Conservation (phyloP, 2,329 filamentous ascomycete species). For the Talaromyces sp. region DNA sequence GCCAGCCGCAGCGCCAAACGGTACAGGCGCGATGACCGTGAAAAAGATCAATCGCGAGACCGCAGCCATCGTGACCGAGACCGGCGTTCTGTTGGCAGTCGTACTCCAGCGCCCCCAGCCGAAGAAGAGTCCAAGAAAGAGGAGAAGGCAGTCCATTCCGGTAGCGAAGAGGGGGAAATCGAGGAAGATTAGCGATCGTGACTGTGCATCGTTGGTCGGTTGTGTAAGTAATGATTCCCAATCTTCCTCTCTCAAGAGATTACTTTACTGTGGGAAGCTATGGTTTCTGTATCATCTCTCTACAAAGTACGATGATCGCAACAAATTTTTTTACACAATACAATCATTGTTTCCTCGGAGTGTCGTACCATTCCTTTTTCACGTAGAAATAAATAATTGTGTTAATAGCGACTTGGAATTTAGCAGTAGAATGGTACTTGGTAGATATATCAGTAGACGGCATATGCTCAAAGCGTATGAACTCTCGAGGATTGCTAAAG, state of each 20-base stretch:
- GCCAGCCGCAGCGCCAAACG: constrained; percentile 60
- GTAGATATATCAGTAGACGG: no score
- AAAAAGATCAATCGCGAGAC: constrained; percentile 31
- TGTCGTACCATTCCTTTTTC: not conserved
- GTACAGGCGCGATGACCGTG: constrained; percentile 37
- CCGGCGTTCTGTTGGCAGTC: constrained; percentile 22
- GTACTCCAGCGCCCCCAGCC: constrained; percentile 30
- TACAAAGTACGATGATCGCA: not conserved
- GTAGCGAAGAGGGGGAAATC: constrained; percentile 97
- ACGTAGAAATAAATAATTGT: not conserved
- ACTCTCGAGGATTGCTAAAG: no score
- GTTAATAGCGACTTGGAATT: not conserved
- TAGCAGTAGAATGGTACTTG: no score
- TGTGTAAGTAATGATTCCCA: not conserved
- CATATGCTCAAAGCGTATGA: no score
- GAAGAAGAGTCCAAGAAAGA: constrained; percentile 30
- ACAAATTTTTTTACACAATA: not conserved
- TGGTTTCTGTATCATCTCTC: not conserved
- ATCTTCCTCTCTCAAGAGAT: not conserved
- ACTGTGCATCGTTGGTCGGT: not conserved
- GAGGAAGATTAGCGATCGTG: constrained; percentile 58
- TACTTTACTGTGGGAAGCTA: not conserved
- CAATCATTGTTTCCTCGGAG: not conserved
- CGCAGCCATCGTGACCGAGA: constrained; percentile 45
- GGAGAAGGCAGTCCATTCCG: constrained; percentile 62